Base-by-base conservation (phyloP, 78 protist species). In the Anaeramoeba flamelloides region DNA sequence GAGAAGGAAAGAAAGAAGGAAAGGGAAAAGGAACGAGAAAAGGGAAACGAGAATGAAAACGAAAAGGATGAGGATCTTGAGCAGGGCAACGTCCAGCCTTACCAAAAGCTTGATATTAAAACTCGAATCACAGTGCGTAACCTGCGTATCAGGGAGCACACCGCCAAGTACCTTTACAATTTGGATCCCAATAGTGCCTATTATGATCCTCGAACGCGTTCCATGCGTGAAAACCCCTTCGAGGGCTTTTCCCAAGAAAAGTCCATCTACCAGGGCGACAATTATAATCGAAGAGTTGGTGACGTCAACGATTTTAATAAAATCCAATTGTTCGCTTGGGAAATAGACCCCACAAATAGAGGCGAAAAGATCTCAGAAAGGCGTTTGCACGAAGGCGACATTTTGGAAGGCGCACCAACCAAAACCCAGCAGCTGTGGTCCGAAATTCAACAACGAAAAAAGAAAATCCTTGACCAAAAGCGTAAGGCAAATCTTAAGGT, bases 161-260 rank as follows among this genome's bases (percentile, higher is more conserved):
- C 92, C 0, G 98, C 99, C 65, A 97, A 97, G 85, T 97, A 94
- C 75, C 85, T 97, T 39, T 82, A 65, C 40, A 94, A 97, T 81
- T 80, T 94, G 33, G 96, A 94, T 86, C 41, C 69, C 53, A 88
- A 97, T 79, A 83, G 92, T 0, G 98, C 99, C 1, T 83, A 87
- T 81, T 97, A 96, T 84, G 99, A 97, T 81, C 99, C 99, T 3
- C 94, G 94, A 87, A 89, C 96, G 12, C 92, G 98, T 12, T 78
- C 97, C 3, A 91, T 96, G 98, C 86, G 98, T n/a, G 96, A 81
- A 3, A 82, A 92, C 39, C 97, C 97, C 1, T 41, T 82, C 0
- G 81, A 75, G 41, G 40, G 39, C 38, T 38, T 77, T 40, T 83
- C 78, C 26, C 4, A 74, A 17, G 34, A 39, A 31, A 8, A 17